phyloP scores from a whole-genome alignment of 805 yeast species.

The Brettanomyces custersianus region DNA sequence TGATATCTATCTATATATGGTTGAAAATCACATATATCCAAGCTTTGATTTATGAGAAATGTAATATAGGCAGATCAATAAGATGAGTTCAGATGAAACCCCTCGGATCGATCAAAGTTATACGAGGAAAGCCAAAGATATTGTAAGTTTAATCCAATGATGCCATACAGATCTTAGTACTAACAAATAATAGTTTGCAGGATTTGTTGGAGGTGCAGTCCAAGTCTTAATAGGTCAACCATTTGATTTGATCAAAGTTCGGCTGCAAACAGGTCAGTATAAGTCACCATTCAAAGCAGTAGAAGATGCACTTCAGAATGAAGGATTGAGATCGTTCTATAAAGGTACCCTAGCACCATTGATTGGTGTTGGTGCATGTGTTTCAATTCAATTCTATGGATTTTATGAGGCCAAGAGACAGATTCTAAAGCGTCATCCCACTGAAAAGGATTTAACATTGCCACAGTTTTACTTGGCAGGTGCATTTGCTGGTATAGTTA shows the following conservation, averaged over 20 bases:
- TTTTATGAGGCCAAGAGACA: constrained; percentile 63
- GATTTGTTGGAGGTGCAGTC: constrained; percentile 46
- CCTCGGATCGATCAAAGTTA: constrained; percentile 24
- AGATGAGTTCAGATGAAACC: neutral
- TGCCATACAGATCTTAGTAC: neutral
- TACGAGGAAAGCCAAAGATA: constrained; percentile 41
- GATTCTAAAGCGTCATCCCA: constrained; percentile 25
- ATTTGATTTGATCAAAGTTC: constrained; percentile 61
- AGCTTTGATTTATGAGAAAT: neutral
- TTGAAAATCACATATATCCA: no score
- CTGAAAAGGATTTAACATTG: constrained; percentile 30
- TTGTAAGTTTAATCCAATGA: constrained; percentile 19
- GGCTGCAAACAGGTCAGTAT: constrained; percentile 63
- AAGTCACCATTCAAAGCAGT: constrained; percentile 42
- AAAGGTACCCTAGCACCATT: constrained; percentile 65
- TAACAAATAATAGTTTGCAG: constrained; percentile 23
- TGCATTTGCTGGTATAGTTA: constrained; percentile 58
- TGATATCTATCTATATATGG: no score
- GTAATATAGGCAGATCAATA: neutral
- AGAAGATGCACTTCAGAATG: constrained; percentile 44
- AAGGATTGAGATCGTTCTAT: constrained; percentile 56
- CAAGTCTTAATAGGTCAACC: constrained; percentile 57
- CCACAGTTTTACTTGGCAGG: constrained; percentile 56
- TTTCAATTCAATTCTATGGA: constrained; percentile 61
- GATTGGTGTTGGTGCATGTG: constrained; percentile 62